Base-by-base conservation (phyloP, 306 rosid genomes). In the Dryas alaskensis region DNA sequence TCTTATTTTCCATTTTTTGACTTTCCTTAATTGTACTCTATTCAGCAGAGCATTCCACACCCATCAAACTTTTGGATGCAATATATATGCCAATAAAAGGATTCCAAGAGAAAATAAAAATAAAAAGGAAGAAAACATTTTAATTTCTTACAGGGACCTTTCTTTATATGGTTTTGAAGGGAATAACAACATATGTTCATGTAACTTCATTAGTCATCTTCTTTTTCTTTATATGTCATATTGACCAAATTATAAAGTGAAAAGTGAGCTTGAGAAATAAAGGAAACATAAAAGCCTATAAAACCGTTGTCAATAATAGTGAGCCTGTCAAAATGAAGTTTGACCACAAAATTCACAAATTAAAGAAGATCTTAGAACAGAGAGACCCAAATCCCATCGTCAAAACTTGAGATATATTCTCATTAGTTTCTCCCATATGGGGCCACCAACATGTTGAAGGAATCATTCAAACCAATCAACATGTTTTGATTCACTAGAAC, bases 371-470 rank as follows among this genome's bases (percentile, higher is more conserved):
- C 66, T 72, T 75, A 44, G 75, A 80, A 81, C 53, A 11, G 49
- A 55, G 65, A 58, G 63, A 69, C 81, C 74, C 79, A 79, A 67
- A 79, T 83, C 80, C 81, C 80, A 83, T 70, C 0, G n/a, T 82
- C 75, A 78, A 72, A 65, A 73, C 45, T 16, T 42, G 73, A 80
- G 92, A 87, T 31, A 31, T 31, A 31, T 85, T 65, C 83, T 80
- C 76, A 45, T 69, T 42, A 4, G 16, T 62, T 42, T 62, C 49
- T 73, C 81, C 64, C 67, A 3, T 4, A 12, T 14, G 67, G 76
- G 59, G 17, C 81, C 80, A 84, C 73, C 74, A 62, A 44, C 81
- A 81, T 77, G 80, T 81, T 74, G 82, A 77, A 77, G 84, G 86
- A 82, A 79, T 82, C 64, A 72, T 5, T 45, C 48, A 8, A 81